Conservation (phyloP, 345 rosid genomes). For the Lepidium aucheri region DNA sequence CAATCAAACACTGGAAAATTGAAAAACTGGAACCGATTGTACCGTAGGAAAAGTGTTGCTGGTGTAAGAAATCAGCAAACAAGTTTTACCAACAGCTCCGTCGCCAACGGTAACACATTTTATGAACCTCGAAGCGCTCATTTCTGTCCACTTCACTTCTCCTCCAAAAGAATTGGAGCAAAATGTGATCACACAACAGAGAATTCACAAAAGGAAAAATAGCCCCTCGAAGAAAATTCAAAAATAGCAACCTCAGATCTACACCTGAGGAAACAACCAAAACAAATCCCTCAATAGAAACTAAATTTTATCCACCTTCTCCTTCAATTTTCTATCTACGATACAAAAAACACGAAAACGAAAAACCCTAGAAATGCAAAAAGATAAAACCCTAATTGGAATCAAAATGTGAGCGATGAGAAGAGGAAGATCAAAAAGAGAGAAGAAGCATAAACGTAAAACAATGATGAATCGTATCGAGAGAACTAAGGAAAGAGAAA, state of each 20-base stretch:
- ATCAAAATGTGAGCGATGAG: neutral
- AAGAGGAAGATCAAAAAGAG: neutral
- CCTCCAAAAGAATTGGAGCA: neutral
- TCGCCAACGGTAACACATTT: constrained; percentile 86
- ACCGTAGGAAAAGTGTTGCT: constrained; percentile 87
- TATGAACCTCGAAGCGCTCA: constrained; percentile 79
- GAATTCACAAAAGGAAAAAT: neutral
- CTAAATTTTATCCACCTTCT: neutral
- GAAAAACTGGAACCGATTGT: neutral
- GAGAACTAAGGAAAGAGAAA: neutral
- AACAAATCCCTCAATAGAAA: neutral
- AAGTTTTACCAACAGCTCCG: constrained; percentile 82
- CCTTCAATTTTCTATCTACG: constrained; percentile 27
- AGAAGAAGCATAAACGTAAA: neutral
- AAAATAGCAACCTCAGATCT: constrained; percentile 38
- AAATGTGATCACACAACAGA: neutral
- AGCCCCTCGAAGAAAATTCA: neutral
- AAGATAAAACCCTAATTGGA: constrained; percentile 12
- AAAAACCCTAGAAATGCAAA: neutral
- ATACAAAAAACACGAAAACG: neutral
- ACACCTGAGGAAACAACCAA: constrained; percentile 30
- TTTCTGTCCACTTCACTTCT: constrained; percentile 8
- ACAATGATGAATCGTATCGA: neutral
- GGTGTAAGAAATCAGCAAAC: constrained; percentile 78
- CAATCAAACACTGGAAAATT: neutral